phyloP scores from a whole-genome alignment of 73 alveolate species.

The Loxodes magnus region DNA sequence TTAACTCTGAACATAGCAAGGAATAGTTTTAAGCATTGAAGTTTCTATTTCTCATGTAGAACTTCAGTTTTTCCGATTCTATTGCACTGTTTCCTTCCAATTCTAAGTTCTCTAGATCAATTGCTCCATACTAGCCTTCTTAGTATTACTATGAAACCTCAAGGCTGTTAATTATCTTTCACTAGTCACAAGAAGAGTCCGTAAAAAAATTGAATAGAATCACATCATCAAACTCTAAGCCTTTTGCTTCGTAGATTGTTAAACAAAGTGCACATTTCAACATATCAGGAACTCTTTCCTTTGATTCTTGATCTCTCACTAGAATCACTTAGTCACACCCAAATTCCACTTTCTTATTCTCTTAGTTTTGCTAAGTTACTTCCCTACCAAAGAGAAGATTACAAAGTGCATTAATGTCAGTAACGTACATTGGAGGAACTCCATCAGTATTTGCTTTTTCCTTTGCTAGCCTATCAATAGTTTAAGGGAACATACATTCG shows the following conservation, averaged over 20 bases:
- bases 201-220: slow-evolving; percentile 54
- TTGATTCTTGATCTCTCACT: slow-evolving; percentile 56
- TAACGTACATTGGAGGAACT: slow-evolving; percentile 12
- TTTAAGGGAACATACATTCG: slow-evolving; percentile 21
- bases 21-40: slow-evolving; percentile 19
- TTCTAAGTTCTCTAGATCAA: too few species aligned
- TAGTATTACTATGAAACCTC: too few species aligned
- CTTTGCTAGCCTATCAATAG: slow-evolving; percentile 18
- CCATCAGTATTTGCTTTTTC: slow-evolving; percentile 18
- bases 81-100: too few species aligned
- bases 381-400: slow-evolving; percentile 4
- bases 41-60: background rate
- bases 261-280: slow-evolving; percentile 41
- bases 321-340: slow-evolving; percentile 66
- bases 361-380: background rate
- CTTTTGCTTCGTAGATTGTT: slow-evolving; percentile 66
- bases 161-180: slow-evolving; percentile 38
- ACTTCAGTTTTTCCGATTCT: background rate
- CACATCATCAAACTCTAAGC: slow-evolving; percentile 60
- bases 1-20: slow-evolving; percentile 63
- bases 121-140: too few species aligned
- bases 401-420: slow-evolving; percentile 9
- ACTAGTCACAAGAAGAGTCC: slow-evolving; percentile 39
- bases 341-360: slow-evolving; percentile 19
- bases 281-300: slow-evolving; percentile 36